phyloP scores from a whole-genome alignment of 352 stramenopile species.

The Pythium insidiosum region DNA sequence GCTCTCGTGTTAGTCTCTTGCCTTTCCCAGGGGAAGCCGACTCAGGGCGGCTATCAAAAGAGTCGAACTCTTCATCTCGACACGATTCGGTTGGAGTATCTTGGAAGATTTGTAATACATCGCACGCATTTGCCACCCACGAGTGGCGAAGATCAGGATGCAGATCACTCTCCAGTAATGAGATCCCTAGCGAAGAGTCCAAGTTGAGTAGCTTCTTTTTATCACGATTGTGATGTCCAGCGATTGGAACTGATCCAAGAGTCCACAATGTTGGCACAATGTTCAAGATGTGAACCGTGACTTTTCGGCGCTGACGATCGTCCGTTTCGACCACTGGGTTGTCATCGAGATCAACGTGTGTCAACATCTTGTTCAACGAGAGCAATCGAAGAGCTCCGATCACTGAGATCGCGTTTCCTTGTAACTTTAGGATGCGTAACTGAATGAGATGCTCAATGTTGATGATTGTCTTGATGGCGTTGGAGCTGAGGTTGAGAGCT shows the following conservation, averaged over 20 bases:
- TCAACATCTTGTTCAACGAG: constrained; percentile 66
- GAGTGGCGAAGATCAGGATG: constrained; percentile 21
- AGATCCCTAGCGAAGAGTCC: constrained; percentile 16
- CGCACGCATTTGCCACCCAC: constrained; percentile 55
- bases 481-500: constrained; percentile 50
- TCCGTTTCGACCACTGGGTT: constrained; percentile 65
- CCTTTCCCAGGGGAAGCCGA: too few species aligned
- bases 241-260: constrained; percentile 42
- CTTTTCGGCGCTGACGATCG: constrained; percentile 52
- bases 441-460: constrained; percentile 67
- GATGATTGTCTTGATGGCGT: constrained; percentile 47
- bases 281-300: constrained; percentile 74
- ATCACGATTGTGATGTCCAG: constrained; percentile 29
- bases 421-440: constrained; percentile 48
- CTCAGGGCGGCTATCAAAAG: too few species aligned
- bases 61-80: too few species aligned
- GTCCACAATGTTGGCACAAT: constrained; percentile 54
- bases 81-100: too few species aligned
- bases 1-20: constrained; percentile 39
- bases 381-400: constrained; percentile 49
- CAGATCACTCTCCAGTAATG: constrained; percentile 35
- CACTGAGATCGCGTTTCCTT: constrained; percentile 36
- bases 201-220: constrained; percentile 32
- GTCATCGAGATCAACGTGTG: constrained; percentile 62
- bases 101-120: constrained; percentile 42